Conservation (phyloP, 2,329 filamentous ascomycete genomes). For the Metarhizium robertsii region DNA sequence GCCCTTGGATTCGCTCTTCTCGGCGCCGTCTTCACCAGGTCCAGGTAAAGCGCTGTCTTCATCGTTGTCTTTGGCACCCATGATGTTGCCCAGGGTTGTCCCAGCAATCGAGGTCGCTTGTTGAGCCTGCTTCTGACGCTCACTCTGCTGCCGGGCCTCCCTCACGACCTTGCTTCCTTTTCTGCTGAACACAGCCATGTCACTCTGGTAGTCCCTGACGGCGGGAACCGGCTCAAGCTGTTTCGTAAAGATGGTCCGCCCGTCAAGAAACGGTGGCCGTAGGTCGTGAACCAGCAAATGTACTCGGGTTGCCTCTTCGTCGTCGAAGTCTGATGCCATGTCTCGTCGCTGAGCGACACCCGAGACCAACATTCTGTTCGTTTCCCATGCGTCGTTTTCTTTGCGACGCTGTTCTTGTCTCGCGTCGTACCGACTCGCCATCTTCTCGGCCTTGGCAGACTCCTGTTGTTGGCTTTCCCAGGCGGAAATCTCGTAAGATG, state of each 20-base stretch:
- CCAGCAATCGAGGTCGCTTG: constrained; percentile 90
- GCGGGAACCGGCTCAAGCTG: constrained; percentile 92
- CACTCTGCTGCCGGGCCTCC: constrained; percentile 83
- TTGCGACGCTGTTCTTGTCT: constrained; percentile 78
- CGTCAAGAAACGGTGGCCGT: constrained; percentile 88
- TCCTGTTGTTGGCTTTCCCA: constrained; percentile 74
- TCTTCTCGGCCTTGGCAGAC: constrained; percentile 68
- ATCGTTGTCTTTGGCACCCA: constrained; percentile 89
- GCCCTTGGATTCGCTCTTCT: constrained; percentile 36
- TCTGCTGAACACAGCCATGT: constrained; percentile 96
- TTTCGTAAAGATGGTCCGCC: constrained; percentile 92
- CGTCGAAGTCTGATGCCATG: constrained; percentile 75
- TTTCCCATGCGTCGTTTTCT: constrained; percentile 97
- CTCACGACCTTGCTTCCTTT: constrained; percentile 92
- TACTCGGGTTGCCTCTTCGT: constrained; percentile 80
- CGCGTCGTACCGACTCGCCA: constrained; percentile 58
- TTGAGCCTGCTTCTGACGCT: constrained; percentile 88
- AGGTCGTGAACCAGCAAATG: constrained; percentile 91
- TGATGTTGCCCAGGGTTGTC: constrained; percentile 85
- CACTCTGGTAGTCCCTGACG: constrained; percentile 86
- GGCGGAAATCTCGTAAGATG: constrained; percentile 62
- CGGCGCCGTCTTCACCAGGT: constrained; percentile 58
- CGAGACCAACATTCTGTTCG: constrained; percentile 94
- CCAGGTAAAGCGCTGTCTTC: constrained; percentile 81
- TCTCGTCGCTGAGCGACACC: constrained; percentile 87